Base-by-base conservation (phyloP, 441 rosid genomes). In the Bruguiera hainesii region DNA sequence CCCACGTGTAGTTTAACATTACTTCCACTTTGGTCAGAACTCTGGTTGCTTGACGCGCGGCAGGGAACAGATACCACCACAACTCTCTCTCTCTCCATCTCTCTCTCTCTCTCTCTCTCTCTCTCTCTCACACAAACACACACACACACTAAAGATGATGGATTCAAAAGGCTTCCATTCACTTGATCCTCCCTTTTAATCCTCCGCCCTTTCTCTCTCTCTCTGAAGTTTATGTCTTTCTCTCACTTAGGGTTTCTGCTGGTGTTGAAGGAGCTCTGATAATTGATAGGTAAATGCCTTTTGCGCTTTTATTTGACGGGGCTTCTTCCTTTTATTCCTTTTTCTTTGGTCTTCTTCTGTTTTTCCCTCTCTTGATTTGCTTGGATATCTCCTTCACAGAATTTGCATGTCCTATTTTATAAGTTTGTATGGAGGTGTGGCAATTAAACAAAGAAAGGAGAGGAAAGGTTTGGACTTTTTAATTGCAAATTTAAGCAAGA, bases 201-300 rank as follows among this genome's bases (percentile, higher is more conserved):
- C 11, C 11, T 9, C 61, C 64, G 21, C 53, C 30, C 65, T 42
- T 56, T 60, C 20, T 21, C 52, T n/a, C 29, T 13, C 39, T 35
- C 59, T 49, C 2, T 10, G 57, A 25, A 28, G 26, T 39, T 18
- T 53, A 16, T 30, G 1, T 0, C 53, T 51, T 18, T 49, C 69
- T 65, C 75, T 69, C 66, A 69, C 73, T 64, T 71, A 65, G 75
- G 82, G 78, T 76, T 73, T 61, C 60, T 55, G 37, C 39, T 53
- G 6, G 60, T 69, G 49, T 15, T 31, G 51, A 13, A 11, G 48
- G 15, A 26, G 11, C 61, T 72, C 67, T n/a, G 37, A 23, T 30
- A 53, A 51, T 73, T 67, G 2, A 30, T 46, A 65, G 80, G 75
- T 75, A 65, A 61, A 19, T 64, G 59, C 16, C 65, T 67, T 35